These are phyloP conservation scores for Aspergillus brunneoviolaceus DNA, from an alignment of 2,329 filamentous ascomycete species.

Conservation along the genomic window DNA sequence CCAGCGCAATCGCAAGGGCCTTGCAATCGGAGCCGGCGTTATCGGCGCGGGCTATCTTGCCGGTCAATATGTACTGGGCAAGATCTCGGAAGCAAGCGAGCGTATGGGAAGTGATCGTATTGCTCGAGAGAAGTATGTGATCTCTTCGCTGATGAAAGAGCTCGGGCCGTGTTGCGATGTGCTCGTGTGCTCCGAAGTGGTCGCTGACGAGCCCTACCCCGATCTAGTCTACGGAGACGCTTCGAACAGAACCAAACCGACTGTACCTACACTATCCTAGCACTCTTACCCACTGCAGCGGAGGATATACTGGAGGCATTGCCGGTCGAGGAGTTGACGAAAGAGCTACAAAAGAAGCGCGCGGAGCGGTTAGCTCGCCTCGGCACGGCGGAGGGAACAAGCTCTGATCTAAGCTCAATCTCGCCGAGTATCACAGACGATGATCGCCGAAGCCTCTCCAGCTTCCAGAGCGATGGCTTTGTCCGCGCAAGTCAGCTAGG, in stretches of 20 bases:
- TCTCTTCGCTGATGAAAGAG: constrained; percentile 1
- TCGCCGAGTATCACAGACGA: constrained; percentile 75
- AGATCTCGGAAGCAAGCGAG: constrained; percentile 89
- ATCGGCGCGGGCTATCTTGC: constrained; percentile 88
- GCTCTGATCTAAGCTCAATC: constrained; percentile 57
- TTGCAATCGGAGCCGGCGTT: constrained; percentile 84
- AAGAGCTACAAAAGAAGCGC: constrained; percentile 93
- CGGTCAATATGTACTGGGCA: constrained; percentile 86
- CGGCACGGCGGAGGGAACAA: constrained; percentile 54
- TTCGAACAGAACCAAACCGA: constrained; percentile 99
- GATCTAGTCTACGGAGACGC: constrained; percentile 75
- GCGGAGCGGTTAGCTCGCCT: constrained; percentile 66
- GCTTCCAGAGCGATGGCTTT: constrained; percentile 77
- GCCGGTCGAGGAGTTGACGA: constrained; percentile 87
- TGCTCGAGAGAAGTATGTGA: constrained; percentile 85
- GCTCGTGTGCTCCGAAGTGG: constrained; percentile 15
- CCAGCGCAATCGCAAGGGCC: constrained; percentile 82
- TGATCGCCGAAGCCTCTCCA: constrained; percentile 73
- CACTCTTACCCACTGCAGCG: constrained; percentile 85
- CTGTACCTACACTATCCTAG: constrained; percentile 97
- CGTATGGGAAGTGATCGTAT: constrained; percentile 96
- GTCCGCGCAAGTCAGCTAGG: constrained; percentile 77
- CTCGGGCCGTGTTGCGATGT: background rate
- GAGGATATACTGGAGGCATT: constrained; percentile 84
- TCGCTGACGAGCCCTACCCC: constrained; percentile 12